Evolutionary conservation across 352 stramenopile genomes (phyloP), one percentile per base, ranked within the genome.

Genomic region (Albugo candida): DNA sequence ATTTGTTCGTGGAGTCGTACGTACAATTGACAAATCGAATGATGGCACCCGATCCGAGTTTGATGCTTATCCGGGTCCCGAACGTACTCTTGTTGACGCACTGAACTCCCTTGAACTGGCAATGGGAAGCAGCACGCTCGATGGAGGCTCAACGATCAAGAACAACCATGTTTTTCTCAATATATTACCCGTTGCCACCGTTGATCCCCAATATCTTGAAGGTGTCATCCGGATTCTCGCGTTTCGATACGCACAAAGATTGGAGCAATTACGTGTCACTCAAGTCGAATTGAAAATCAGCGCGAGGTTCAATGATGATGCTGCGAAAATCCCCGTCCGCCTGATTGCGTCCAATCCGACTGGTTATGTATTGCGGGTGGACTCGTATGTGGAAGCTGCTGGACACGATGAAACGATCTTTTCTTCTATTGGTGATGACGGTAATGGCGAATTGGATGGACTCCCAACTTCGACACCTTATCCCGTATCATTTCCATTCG

Each of bases 91-190:
- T n/a, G 91, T 99, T 42, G 94, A 99, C 53, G 85, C 94, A 38
- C 72, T 99, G 14, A 98, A 98, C 65, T 85, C 93, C 16, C 60
- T 99, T 27, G 94, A 98, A 56, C 67, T 98, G 13, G 85, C 92
- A 24, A 79, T 98, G 58, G 24, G 24, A 31, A 64, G 93, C 27
- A 96, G 97, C 63, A 74, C 91, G 2, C 71, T 82, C 24, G 85
- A 73, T 13, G 69, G 55, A 11, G 72, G 74, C 24, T 56, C 82
- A 39, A 56, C 56, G 45, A 87, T 81, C 46, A 85, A 86, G 54
- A 96, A 98, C 67, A 99, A 99, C 66, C 95, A 99, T 72, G 80
- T 99, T 19, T 99, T 98, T 61, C 74, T 99, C 37, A 99, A 99
- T 67, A 83, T 99, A 35, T 71, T 98, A 35, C 85, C 89, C 11